Conservation (phyloP, 2,329 filamentous ascomycete species). For the Emericellopsis atlantica region DNA sequence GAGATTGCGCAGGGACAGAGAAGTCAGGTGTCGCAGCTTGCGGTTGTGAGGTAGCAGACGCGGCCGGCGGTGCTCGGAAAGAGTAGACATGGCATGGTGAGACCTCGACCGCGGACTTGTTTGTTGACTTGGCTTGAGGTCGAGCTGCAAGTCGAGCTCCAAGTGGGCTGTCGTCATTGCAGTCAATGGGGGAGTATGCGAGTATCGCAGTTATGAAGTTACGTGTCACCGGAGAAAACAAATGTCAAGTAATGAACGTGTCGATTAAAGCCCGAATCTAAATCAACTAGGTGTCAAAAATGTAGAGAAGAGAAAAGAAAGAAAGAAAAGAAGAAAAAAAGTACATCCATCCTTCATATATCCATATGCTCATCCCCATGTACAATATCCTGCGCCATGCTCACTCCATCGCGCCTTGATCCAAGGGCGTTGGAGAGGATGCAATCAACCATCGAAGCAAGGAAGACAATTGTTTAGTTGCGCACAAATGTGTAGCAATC, state of each 20-base stretch:
- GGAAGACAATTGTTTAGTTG: slow-evolving; percentile 6
- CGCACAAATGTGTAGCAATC: slow-evolving; percentile 9
- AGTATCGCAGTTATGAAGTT: neutral
- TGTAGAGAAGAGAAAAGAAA: neutral
- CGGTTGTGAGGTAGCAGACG: slow-evolving; percentile 62
- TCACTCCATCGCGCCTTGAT: too few relatives aligned
- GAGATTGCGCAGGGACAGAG: slow-evolving; percentile 78
- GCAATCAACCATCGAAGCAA: too few relatives aligned
- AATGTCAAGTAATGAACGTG: too few relatives aligned
- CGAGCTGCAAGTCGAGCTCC: neutral
- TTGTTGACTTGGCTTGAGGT: too few relatives aligned
- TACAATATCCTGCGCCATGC: too few relatives aligned
- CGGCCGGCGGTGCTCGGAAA: slow-evolving; percentile 27
- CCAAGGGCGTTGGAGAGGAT: too few relatives aligned
- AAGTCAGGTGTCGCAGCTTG: slow-evolving; percentile 75
- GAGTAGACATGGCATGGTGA: slow-evolving; percentile 16
- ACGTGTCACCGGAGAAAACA: neutral
- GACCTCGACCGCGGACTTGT: too few relatives aligned
- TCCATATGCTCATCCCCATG: too few relatives aligned
- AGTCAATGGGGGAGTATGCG: neutral
- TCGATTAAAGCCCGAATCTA: neutral
- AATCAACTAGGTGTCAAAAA: neutral
- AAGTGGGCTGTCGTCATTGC: slow-evolving; percentile 1
- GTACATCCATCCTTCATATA: too few relatives aligned
- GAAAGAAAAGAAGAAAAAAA: too few relatives aligned